These are phyloP conservation scores for Leccinum variicolor DNA, from an alignment of 768 basidiomycete species.

Conservation along the genomic window DNA sequence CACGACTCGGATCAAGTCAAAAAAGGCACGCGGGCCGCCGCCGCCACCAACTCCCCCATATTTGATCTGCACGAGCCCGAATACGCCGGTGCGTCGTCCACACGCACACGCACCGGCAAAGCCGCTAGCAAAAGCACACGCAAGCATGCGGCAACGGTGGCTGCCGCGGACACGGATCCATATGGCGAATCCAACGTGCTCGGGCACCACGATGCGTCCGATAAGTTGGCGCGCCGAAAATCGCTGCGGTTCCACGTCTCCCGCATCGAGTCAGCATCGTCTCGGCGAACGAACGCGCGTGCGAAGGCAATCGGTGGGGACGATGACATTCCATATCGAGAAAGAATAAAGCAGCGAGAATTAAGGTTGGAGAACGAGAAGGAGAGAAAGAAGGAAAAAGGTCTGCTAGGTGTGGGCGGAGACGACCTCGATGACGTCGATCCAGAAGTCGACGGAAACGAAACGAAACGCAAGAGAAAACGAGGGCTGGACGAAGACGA, in stretches of 20 bases:
- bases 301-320: slow-evolving; percentile 78
- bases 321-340: slow-evolving; percentile 90
- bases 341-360: slow-evolving; percentile 64
- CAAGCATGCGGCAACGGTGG: not conserved
- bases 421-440: slow-evolving; percentile 64
- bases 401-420: slow-evolving; percentile 47
- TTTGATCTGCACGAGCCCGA: slow-evolving; percentile 84
- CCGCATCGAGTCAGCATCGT: slow-evolving; percentile 80
- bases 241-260: slow-evolving; percentile 91
- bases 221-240: slow-evolving; percentile 80
- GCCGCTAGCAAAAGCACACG: slow-evolving; percentile 7
- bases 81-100: slow-evolving; percentile 30
- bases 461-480: slow-evolving; percentile 38
- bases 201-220: slow-evolving; percentile 67
- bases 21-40: slow-evolving; percentile 36
- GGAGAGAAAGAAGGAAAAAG: slow-evolving; percentile 33
- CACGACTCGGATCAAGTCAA: slow-evolving; percentile 16
- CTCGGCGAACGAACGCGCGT: slow-evolving; percentile 71
- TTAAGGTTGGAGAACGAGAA: slow-evolving; percentile 47
- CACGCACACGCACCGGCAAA: slow-evolving; percentile 11
- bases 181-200: slow-evolving; percentile 77
- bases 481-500: slow-evolving; percentile 37
- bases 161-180: slow-evolving; percentile 23
- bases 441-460: slow-evolving; percentile 34
- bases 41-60: not conserved